These are phyloP conservation scores for Filobasidium wieringae DNA, from an alignment of 768 basidiomycete species.

Conservation along the genomic window DNA sequence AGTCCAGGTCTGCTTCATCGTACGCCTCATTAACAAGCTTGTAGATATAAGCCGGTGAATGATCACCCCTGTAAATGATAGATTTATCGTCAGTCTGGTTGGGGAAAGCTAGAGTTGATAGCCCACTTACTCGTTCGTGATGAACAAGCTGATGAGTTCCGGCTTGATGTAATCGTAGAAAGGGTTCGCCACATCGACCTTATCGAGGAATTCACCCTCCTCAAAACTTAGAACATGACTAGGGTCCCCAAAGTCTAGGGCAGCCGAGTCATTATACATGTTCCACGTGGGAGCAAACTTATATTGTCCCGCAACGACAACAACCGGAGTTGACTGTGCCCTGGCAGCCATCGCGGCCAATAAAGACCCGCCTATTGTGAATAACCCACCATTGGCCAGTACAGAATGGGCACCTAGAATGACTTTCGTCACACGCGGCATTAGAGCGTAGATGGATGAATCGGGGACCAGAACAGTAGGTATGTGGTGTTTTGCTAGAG, in stretches of 20 bases:
- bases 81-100: background rate
- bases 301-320: conserved; percentile 90
- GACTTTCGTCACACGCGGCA: conserved; percentile 95
- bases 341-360: conserved; percentile 76
- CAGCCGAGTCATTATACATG: conserved; percentile 33
- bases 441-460: conserved; percentile 85
- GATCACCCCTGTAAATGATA: conserved; percentile 62
- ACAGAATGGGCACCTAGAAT: conserved; percentile 91
- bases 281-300: conserved; percentile 71
- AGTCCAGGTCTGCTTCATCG: conserved; percentile 82
- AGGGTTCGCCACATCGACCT: conserved; percentile 88
- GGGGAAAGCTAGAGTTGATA: background rate
- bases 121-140: conserved; percentile 82
- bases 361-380: conserved; percentile 73
- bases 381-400: conserved; percentile 91
- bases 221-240: conserved; percentile 47
- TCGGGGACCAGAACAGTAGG: conserved; percentile 96
- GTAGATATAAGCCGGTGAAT: conserved; percentile 78
- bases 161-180: conserved; percentile 92
- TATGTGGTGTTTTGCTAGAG: conserved; percentile 67
- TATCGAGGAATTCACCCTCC: conserved; percentile 54
- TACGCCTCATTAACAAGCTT: conserved; percentile 87
- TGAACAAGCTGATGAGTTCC: conserved; percentile 81
- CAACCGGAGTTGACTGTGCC: conserved; percentile 80
- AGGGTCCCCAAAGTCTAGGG: conserved; percentile 35